Evolutionary conservation across 129 eudicot species (phyloP).

Genomic region (Flaveria sonorensis): DNA sequence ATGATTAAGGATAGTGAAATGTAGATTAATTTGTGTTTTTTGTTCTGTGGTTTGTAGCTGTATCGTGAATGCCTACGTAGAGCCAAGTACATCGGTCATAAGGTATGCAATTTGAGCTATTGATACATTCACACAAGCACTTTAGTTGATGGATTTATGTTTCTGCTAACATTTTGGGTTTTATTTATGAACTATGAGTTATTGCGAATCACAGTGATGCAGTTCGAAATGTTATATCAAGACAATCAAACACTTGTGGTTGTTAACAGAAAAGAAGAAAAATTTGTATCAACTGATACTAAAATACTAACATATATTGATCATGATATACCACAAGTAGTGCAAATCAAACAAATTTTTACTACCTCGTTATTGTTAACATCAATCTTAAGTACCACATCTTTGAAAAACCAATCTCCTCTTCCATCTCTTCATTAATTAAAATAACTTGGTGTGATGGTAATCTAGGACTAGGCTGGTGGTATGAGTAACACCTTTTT

Average conservation of each 20-base stretch:
- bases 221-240: neutral
- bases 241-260: neutral
- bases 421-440: too few species aligned
- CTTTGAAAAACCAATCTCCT: too few species aligned
- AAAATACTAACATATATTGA: neutral
- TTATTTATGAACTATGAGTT: neutral
- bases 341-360: neutral
- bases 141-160: constrained; percentile 8
- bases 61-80: constrained; percentile 50
- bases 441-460: too few species aligned
- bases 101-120: constrained; percentile 42
- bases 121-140: neutral
- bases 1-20: constrained; percentile 43
- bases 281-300: neutral
- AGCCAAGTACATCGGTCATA: constrained; percentile 78
- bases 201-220: neutral
- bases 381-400: too few species aligned
- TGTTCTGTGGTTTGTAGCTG: constrained; percentile 41
- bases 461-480: too few species aligned
- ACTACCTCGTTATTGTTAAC: too few species aligned
- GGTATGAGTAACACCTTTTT: too few species aligned
- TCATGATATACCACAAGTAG: neutral
- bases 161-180: neutral
- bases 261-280: neutral
- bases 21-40: constrained; percentile 17